Conservation (phyloP, 2,329 filamentous ascomycete species). For the Penicillium sp. region DNA sequence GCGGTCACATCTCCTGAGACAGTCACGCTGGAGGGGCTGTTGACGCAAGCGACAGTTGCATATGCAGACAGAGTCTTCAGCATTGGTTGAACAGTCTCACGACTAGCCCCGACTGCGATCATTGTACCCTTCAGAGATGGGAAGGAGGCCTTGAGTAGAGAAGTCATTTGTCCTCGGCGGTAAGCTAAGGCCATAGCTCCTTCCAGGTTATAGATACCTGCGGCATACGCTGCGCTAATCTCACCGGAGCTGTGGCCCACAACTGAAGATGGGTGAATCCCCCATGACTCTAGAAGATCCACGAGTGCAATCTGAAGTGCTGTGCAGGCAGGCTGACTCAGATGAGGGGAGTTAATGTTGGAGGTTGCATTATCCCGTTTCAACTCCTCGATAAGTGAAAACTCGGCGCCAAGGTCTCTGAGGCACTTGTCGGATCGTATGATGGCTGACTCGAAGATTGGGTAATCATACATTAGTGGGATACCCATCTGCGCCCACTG, state of each 20-base stretch:
- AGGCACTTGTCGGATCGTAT: conserved; percentile 18
- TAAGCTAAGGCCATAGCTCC: conserved; percentile 24
- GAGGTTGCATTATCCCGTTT: conserved; percentile 12
- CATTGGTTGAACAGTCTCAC: conserved; percentile 17
- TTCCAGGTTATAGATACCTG: conserved; percentile 19
- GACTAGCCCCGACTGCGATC: conserved; percentile 31
- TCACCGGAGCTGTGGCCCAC: conserved; percentile 27
- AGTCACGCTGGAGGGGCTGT: conserved; percentile 26
- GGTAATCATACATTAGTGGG: conserved; percentile 26
- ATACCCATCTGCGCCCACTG: conserved; percentile 28
- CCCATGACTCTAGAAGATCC: conserved; percentile 22
- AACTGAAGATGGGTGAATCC: conserved; percentile 17
- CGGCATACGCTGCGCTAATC: conserved; percentile 26
- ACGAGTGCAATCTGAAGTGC: conserved; percentile 24
- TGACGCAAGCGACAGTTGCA: conserved; percentile 23
- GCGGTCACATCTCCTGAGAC: conserved; percentile 22
- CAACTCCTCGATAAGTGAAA: conserved; percentile 21
- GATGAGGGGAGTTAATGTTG: conserved; percentile 19
- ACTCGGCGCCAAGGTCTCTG: conserved; percentile 17
- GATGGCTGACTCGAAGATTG: conserved; percentile 21
- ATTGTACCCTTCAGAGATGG: conserved; percentile 30
- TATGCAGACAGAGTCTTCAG: conserved; percentile 17
- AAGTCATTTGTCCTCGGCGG: conserved; percentile 24
- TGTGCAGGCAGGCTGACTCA: conserved; percentile 24
- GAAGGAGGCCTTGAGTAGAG: conserved; percentile 17